A percentile compares a stretch with the other conserved stretches of the same genome.
Conservation (phyloP, 176 grass and related monocot species). For the Eragrostis nindensis region DNA sequence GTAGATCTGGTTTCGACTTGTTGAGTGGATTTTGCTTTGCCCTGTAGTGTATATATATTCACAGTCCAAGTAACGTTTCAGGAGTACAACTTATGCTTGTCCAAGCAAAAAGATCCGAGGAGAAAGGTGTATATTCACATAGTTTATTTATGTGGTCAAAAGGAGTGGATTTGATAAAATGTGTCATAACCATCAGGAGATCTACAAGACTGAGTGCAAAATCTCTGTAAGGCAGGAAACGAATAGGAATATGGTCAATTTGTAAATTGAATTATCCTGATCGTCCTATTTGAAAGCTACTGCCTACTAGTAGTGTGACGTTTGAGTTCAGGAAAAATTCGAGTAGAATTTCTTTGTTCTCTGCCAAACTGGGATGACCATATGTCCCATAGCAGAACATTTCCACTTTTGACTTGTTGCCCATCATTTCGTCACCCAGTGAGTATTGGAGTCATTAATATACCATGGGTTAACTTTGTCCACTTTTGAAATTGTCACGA, state of each 20-base stretch:
- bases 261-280: too few species aligned
- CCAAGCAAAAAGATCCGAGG: too few species aligned
- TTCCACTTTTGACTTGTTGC: background rate
- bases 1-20: too few species aligned
- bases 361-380: background rate
- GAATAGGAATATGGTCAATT: background rate
- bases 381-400: background rate
- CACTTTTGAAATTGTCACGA: background rate
- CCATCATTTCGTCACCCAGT: background rate
- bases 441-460: background rate
- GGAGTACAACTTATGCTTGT: too few species aligned
- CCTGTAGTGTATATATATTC: too few species aligned
- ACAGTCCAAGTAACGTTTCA: too few species aligned
- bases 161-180: too few species aligned
- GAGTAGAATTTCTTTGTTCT: background rate
- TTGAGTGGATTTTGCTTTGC: too few species aligned
- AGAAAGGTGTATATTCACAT: too few species aligned
- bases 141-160: too few species aligned
- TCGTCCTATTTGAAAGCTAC: background rate
- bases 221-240: background rate
- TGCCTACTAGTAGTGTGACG: background rate
- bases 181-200: too few species aligned
- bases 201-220: background rate
- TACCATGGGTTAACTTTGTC: background rate
- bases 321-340: background rate